phyloP scores from a whole-genome alignment of 1,284 basidiomycete genomes.

The Tylopilus sp. region DNA sequence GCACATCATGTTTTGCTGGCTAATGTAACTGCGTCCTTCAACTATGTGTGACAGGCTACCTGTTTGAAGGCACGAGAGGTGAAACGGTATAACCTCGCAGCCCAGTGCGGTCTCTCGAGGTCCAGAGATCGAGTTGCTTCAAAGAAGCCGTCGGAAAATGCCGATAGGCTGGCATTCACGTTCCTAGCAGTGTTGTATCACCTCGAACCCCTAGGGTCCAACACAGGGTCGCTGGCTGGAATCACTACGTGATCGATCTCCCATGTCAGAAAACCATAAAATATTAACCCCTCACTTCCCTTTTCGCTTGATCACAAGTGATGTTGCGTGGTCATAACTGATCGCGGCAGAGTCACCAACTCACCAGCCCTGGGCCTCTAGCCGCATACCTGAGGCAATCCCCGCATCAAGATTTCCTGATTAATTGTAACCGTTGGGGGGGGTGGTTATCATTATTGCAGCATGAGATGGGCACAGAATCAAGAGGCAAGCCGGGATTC shows the following conservation, averaged over 20 bases:
- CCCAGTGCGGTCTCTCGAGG: too few species aligned
- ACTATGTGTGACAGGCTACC: background rate
- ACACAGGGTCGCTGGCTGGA: constrained; percentile 1
- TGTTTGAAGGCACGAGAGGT: background rate
- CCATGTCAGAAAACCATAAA: constrained; percentile 1
- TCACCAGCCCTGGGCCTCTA: background rate
- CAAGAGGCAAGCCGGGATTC: too few species aligned
- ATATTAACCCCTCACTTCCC: constrained; percentile 10
- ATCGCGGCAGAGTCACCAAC: constrained; percentile 8
- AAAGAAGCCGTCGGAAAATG: constrained; percentile 5
- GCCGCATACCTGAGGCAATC: background rate
- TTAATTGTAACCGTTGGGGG: too few species aligned
- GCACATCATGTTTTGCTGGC: background rate
- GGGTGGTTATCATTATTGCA: too few species aligned
- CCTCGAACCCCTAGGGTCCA: constrained; percentile 12
- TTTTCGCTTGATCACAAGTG: constrained; percentile 2
- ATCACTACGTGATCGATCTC: constrained; percentile 11
- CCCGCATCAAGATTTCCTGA: constrained; percentile 1
- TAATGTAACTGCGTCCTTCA: constrained; percentile 15
- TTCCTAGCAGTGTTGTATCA: constrained; percentile 1
- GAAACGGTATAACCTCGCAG: too few species aligned
- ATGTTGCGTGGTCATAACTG: constrained; percentile 10
- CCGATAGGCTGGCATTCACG: constrained; percentile 2
- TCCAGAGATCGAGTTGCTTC: background rate
- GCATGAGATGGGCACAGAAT: too few species aligned